Evolutionary conservation across 768 basidiomycete species (phyloP), one percentile per base, ranked within the genome.

Genomic region (Amanita molliuscula): DNA sequence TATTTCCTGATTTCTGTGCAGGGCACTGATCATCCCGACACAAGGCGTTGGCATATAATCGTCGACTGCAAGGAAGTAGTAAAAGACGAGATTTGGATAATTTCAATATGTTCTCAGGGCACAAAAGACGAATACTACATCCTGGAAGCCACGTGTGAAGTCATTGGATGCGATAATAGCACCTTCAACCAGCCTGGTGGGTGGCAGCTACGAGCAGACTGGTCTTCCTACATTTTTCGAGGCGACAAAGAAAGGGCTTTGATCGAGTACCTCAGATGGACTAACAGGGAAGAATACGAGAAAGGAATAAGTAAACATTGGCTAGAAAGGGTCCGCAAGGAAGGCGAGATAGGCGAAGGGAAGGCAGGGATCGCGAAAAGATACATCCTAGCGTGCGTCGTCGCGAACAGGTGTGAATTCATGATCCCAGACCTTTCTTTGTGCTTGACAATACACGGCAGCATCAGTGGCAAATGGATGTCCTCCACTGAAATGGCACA

Each of bases 101-200:
- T 88, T 34, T 66, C 68, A 16, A 56, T 72, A 9, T 58, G 49
- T 34, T 59, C 61, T 7, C 41, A 44, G 0, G 35, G 51, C 1
- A 51, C 55, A 10, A 59, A 54, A 18, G 65, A 73, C 50, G 60
- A 58, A 8, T 72, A 77, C 54, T 79, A 80, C 57, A 78, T 86
- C 23, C 63, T 90, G 1, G 84, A 84, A 53, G 60, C 74, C 18
- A 89, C 87, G 0, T 86, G 86, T 58, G 87, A 89, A 57, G 79
- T 82, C 28, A 72, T 87, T 48, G 84, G 84, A 0, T 66, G 61
- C 28, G 56, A 62, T 16, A 16, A 47, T 21, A 38, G 50, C 25
- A 15, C 21, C 20, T 43, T 49, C 42, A 26, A 37, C 43, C 13
- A 23, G 18, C 10, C 31, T 7, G 4, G 40, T 11, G 9, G 25